Base-by-base conservation (phyloP, 1,284 basidiomycete species). In the Apiotrichum gracile region DNA sequence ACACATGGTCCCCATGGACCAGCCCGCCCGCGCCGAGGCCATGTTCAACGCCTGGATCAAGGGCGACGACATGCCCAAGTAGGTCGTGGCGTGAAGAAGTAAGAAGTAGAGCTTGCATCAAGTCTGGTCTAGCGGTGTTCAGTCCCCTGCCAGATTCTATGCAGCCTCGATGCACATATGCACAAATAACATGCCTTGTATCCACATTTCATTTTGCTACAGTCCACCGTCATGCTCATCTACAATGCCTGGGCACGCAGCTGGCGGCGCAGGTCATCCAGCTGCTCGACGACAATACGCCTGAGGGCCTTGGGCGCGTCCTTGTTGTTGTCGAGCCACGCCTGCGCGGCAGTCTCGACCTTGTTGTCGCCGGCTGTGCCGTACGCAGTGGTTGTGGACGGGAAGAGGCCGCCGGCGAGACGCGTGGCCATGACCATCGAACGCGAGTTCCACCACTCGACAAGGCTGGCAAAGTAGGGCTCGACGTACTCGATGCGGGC, bases 1-100 rank as follows among this genome's bases (percentile, higher is more conserved):
- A 10, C 74, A 76, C 57, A 74, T 76, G 76, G 76, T 76, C 2
- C 76, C 75, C 2, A 73, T 72, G 51, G 76, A 77, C 62, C 75
- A 75, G 60, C 75, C 75, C 5, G 61, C 61, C 47, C 66, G 75
- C 52, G 65, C 75, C 16, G 51, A 74, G 46, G 59, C 61, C 16
- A 75, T 77, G 71, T 57, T 76, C 26, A 66, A 70, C 26, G 60
- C 66, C 17, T 77, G 74, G 74, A 55, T 77, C 26, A 64, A 58
- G 16, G 64, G 37, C 37, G 37, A 38, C 19, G 1, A 38, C 9
- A 21, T 38, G 8, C 37, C 37, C 19, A 38, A 38, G 37, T 38
- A 38, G 21, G 10, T 19, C 4, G 5, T n/a, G 19, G 6, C 9
- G 19, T 1, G n/a, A 19, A 38, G 37, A 10, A 6, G 1, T 10